Conservation (phyloP, 1,139 yeast genomes). For the Chernovozyma aurita region DNA sequence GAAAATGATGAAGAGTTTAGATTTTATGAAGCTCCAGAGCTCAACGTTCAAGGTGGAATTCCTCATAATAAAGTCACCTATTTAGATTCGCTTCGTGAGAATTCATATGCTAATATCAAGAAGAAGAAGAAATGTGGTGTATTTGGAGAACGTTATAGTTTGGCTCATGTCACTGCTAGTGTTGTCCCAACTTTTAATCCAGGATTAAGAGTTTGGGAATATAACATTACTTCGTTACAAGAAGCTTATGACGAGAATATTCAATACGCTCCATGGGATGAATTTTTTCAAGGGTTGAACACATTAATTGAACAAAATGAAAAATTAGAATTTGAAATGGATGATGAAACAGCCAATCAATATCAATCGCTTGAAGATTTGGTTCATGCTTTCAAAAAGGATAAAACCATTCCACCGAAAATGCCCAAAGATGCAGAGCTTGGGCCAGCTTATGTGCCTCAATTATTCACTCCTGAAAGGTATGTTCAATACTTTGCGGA, state of each 20-base stretch:
- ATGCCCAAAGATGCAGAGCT: constrained; percentile 50
- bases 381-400: constrained; percentile 31
- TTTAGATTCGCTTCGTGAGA: constrained; percentile 52
- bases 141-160: constrained; percentile 55
- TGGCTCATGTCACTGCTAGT: constrained; percentile 69
- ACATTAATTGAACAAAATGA: constrained; percentile 22
- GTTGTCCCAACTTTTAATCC: constrained; percentile 87
- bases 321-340: constrained; percentile 12
- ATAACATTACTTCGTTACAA: constrained; percentile 57
- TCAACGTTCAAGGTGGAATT: constrained; percentile 47
- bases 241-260: constrained; percentile 13
- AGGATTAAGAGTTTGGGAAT: constrained; percentile 81
- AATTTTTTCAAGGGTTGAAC: constrained; percentile 48
- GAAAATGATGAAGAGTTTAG: background rate
- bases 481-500: constrained; percentile 74
- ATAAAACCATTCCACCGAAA: constrained; percentile 63
- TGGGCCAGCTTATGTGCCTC: constrained; percentile 76
- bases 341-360: constrained; percentile 10
- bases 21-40: constrained; percentile 1
- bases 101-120: constrained; percentile 45
- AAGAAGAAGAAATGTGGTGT: constrained; percentile 42
- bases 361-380: constrained; percentile 9
- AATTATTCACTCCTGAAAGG: constrained; percentile 65
- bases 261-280: constrained; percentile 46
- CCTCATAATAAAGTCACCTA: constrained; percentile 62